A percentile compares a stretch with the other conserved stretches of the same genome.
phyloP scores from a whole-genome alignment of 2,329 filamentous ascomycete genomes.

The Emmonsia crescens region DNA sequence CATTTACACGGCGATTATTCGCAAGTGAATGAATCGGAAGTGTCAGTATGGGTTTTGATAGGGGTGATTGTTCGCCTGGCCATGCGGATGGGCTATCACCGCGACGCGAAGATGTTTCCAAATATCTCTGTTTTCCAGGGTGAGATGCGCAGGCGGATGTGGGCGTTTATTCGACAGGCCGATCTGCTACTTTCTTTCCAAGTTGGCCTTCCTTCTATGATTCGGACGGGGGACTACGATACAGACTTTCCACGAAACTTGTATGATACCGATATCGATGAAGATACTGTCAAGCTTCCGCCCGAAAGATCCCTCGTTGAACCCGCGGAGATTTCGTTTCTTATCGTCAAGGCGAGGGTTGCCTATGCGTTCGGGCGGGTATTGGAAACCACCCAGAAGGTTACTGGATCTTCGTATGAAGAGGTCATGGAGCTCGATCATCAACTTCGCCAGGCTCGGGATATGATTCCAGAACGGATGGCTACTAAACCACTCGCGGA shows the following conservation, averaged over 20 bases:
- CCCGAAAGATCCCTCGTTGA: conserved; percentile 47
- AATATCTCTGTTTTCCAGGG: conserved; percentile 51
- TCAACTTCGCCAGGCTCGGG: conserved; percentile 45
- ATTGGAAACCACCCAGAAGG: conserved; percentile 32
- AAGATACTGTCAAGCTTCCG: conserved; percentile 45
- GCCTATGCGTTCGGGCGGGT: conserved; percentile 35
- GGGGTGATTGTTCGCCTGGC: conserved; percentile 51
- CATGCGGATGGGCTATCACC: conserved; percentile 56
- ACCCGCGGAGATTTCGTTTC: conserved; percentile 45
- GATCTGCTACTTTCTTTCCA: conserved; percentile 58
- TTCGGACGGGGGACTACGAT: conserved; percentile 53
- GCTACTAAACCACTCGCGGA: conserved; percentile 65
- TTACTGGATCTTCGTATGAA: conserved; percentile 44
- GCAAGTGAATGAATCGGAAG: conserved; percentile 48
- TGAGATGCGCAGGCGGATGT: conserved; percentile 44
- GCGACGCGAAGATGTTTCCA: conserved; percentile 49
- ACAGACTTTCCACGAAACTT: conserved; percentile 52
- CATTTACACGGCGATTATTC: conserved; percentile 53
- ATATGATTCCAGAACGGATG: conserved; percentile 68
- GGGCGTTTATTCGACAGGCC: conserved; percentile 44
- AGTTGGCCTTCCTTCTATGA: conserved; percentile 56
- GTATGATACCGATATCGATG: conserved; percentile 54
- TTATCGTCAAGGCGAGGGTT: conserved; percentile 37
- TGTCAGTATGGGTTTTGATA: conserved; percentile 49
- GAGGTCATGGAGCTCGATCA: conserved; percentile 51